Conservation (phyloP, 1,284 basidiomycete species). For the Microbotryomycetes sp. region DNA sequence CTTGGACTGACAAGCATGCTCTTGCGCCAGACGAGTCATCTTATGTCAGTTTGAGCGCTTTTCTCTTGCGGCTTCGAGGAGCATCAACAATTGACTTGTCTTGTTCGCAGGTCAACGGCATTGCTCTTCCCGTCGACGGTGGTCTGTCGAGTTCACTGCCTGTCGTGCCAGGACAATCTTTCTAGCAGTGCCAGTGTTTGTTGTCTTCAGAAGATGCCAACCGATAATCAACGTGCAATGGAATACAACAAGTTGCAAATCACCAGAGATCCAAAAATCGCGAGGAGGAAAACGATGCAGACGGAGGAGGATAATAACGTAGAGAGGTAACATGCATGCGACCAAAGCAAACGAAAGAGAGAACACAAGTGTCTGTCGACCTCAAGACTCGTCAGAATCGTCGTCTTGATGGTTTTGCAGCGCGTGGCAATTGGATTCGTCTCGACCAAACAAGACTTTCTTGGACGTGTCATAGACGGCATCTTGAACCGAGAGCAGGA, state of each 20-base stretch:
- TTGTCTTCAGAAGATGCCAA: too few relatives aligned
- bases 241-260: too few relatives aligned
- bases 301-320: too few relatives aligned
- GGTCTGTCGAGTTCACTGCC: conserved; percentile 68
- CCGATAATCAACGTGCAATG: too few relatives aligned
- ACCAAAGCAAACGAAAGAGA: neutral
- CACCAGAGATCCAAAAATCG: too few relatives aligned
- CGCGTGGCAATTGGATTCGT: neutral
- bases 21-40: conserved; percentile 67
- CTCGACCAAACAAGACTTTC: conserved; percentile 22
- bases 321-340: neutral
- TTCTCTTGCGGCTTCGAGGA: neutral
- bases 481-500: neutral
- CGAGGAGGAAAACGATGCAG: too few relatives aligned
- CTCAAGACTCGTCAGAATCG: neutral
- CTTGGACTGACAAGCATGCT: neutral
- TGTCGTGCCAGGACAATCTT: conserved; percentile 52
- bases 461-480: conserved; percentile 30
- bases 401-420: neutral
- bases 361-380: neutral
- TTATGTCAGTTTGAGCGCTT: conserved; percentile 40
- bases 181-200: neutral
- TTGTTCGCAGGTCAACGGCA: conserved; percentile 67
- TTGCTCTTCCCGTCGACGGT: conserved; percentile 79
- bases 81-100: too few relatives aligned